Conservation (phyloP, 176 grass and related monocot species). For the Tillandsia leiboldiana region DNA sequence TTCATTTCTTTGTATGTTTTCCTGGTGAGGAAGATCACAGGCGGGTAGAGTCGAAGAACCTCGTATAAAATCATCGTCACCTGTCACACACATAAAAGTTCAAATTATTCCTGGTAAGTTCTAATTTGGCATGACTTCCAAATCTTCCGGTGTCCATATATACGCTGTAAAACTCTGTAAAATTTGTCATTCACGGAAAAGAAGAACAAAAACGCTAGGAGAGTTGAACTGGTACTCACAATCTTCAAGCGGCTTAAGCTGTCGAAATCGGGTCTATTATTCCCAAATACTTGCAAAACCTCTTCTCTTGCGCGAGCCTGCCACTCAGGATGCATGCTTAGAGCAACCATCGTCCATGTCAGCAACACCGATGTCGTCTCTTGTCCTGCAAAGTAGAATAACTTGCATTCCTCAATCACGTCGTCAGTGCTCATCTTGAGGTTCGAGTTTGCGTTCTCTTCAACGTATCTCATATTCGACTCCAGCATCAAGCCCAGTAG, state of each 20-base stretch:
- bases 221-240: slow-evolving; percentile 22
- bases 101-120: neutral
- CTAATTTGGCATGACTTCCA: neutral
- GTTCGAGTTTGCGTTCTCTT: slow-evolving; percentile 18
- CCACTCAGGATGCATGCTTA: slow-evolving; percentile 81
- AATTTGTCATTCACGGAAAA: too few species aligned
- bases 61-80: too few species aligned
- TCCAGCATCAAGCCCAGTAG: slow-evolving; percentile 41
- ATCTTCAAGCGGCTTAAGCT: slow-evolving; percentile 42
- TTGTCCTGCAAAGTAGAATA: slow-evolving; percentile 84
- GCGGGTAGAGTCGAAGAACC: too few species aligned
- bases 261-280: slow-evolving; percentile 39
- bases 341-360: slow-evolving; percentile 62
- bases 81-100: too few species aligned
- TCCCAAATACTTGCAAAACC: slow-evolving; percentile 39
- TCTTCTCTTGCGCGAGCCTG: slow-evolving; percentile 62
- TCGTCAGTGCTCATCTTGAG: slow-evolving; percentile 48
- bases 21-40: too few species aligned
- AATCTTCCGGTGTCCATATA: too few species aligned
- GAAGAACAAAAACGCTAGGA: neutral
- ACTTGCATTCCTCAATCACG: slow-evolving; percentile 79
- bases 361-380: slow-evolving; percentile 75
- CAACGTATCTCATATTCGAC: slow-evolving; percentile 25
- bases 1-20: slow-evolving; percentile 27
- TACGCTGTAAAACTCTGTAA: too few species aligned